phyloP scores from a whole-genome alignment of 139 green algal species.

The Astrephomene gubernaculifera region DNA sequence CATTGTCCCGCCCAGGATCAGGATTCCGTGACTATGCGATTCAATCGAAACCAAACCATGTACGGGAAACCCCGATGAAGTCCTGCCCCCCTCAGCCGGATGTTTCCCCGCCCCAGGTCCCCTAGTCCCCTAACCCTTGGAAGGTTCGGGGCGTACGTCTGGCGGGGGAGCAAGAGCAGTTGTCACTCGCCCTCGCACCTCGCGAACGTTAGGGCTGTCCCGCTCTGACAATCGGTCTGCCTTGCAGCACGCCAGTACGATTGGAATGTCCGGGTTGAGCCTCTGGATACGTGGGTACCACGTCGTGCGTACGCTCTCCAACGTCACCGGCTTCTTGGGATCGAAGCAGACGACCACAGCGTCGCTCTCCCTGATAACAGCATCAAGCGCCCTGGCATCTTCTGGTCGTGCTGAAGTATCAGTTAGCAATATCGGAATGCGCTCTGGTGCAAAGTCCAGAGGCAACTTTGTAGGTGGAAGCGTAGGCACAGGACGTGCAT shows the following conservation, averaged over 20 bases:
- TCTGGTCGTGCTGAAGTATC: conserved; percentile 85
- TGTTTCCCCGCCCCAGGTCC: too few relatives aligned
- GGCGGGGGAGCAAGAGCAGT: too few relatives aligned
- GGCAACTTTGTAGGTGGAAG: conserved; percentile 83
- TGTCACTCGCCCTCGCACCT: conserved; percentile 15
- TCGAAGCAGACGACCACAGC: conserved; percentile 86
- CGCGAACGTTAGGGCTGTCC: conserved; percentile 13
- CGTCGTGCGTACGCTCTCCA: conserved; percentile 65
- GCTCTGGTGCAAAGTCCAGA: conserved; percentile 75
- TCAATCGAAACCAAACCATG: too few relatives aligned
- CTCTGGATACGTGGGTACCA: conserved; percentile 79
- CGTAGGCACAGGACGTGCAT: conserved; percentile 74
- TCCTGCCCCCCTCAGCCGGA: too few relatives aligned
- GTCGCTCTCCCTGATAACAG: conserved; percentile 69
- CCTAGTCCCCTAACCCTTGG: too few relatives aligned
- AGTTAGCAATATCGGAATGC: conserved; percentile 78
- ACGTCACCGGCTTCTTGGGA: conserved; percentile 52
- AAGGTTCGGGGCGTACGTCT: too few relatives aligned
- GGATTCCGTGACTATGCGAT: too few relatives aligned
- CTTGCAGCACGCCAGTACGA: conserved; percentile 85
- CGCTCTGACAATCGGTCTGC: conserved; percentile 60
- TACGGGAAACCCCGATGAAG: too few relatives aligned
- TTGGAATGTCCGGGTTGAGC: conserved; percentile 62
- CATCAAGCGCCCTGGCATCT: conserved; percentile 69
- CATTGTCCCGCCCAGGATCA: too few relatives aligned